Base-by-base conservation (phyloP, 1,139 yeast genomes). In the Candida tropicalis region DNA sequence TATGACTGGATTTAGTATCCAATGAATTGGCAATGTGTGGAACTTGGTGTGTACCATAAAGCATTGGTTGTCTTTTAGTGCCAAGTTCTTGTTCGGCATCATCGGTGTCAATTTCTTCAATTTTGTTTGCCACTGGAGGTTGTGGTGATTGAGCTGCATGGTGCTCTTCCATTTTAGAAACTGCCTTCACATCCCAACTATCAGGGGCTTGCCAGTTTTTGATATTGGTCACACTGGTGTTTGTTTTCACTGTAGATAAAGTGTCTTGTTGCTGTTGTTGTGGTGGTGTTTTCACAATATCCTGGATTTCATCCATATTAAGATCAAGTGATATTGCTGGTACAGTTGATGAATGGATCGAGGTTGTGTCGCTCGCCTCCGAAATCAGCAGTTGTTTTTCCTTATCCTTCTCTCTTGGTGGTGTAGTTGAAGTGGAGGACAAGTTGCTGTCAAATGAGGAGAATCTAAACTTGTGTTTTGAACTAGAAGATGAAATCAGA, bases 201-300 rank as follows among this genome's bases (percentile, higher is more conserved):
- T 85, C 91, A 0, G 93, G 93, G 1, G 93, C 87, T 28, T 71
- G 72, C 93, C 93, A 81, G 29, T 45, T 44, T 24, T 51, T 48
- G 10, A 39, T 29, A 13, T 16, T 18, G 37, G 24, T n/a, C 37
- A 20, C 10, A 35, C 17, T n/a, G 32, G 27, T 16, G 35, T 38
- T 15, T n/a, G 20, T 9, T 29, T 39, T 13, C 18, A 24, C 20
- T 17, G 23, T 38, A 5, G 23, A 9, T 7, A 12, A 15, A 6
- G 16, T 15, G 6, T 23, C 33, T 22, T 28, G 33, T 33, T 32
- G 37, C 42, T 48, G 58, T 24, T 25, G 45, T 41, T 18, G 63
- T 2, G 64, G 53, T 46, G n/a, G n/a, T n/a, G n/a, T n/a, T n/a
- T 68, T 73, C 17, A 81, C 67, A 39, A 81, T 79, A 9, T 81